A percentile compares a stretch with the other conserved stretches of the same genome.
phyloP scores from a whole-genome alignment of 148 eudicot species.

The Talinum fruticosum region DNA sequence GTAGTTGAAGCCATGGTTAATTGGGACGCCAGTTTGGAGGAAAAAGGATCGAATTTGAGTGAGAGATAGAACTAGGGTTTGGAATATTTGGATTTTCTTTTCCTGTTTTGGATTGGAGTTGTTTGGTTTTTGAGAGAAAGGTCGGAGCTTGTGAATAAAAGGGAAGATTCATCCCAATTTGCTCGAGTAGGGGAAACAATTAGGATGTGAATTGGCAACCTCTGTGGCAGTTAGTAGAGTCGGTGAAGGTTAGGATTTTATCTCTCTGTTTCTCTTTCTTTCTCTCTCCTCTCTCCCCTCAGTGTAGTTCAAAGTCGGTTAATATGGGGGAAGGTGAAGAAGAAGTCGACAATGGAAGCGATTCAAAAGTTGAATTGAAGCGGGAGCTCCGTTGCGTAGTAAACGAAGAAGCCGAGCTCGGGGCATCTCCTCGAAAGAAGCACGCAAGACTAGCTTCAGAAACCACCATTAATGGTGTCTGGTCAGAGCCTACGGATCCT shows the following conservation, averaged over 20 bases:
- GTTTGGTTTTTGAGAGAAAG: too few species aligned
- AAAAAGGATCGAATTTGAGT: neutral
- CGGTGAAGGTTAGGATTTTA: neutral
- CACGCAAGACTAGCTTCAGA: slow-evolving; percentile 39
- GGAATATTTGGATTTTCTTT: too few species aligned
- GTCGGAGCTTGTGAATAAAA: neutral
- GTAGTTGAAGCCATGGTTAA: neutral
- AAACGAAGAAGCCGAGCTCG: slow-evolving; percentile 30
- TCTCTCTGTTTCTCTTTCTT: too few species aligned
- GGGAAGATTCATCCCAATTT: neutral
- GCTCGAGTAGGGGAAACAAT: neutral
- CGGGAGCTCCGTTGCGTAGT: slow-evolving; percentile 41
- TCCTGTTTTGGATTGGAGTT: too few species aligned
- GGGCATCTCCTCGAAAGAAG: slow-evolving; percentile 26
- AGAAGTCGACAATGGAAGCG: slow-evolving; percentile 31
- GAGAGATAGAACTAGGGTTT: neutral
- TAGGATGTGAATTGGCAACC: neutral
- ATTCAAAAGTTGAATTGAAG: slow-evolving; percentile 36
- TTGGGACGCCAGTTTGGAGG: neutral
- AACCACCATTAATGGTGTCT: slow-evolving; percentile 38
- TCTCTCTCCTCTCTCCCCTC: neutral
- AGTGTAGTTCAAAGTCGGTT: slow-evolving; percentile 18
- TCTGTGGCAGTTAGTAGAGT: neutral
- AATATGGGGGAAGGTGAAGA: slow-evolving; percentile 68
- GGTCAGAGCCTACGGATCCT: slow-evolving; percentile 71